These are phyloP conservation scores for Aspergillus campestris DNA, from an alignment of 495 filamentous ascomycete genomes.

Conservation along the genomic window DNA sequence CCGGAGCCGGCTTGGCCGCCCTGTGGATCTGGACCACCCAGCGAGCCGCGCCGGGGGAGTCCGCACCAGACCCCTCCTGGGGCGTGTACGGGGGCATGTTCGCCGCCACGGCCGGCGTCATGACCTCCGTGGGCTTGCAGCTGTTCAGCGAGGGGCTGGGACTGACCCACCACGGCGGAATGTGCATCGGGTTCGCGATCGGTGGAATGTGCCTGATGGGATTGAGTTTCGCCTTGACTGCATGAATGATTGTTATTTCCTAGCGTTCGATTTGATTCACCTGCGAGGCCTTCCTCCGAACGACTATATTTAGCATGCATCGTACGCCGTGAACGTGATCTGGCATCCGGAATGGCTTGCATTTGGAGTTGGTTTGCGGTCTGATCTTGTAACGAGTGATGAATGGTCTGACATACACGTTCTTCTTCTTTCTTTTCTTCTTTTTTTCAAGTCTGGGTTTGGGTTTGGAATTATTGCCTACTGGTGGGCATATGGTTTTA, in stretches of 20 bases:
- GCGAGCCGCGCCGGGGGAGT: constrained; percentile 31
- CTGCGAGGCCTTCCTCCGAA: too few species aligned
- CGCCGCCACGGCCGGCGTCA: constrained; percentile 83
- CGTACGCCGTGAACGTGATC: not conserved
- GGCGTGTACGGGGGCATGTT: constrained; percentile 85
- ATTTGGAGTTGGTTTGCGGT: not conserved
- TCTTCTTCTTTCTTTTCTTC: too few species aligned
- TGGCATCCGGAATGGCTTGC: not conserved
- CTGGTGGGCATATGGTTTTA: not conserved
- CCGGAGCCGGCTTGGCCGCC: constrained; percentile 76
- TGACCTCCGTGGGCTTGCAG: constrained; percentile 85
- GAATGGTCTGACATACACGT: not conserved
- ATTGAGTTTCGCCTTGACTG: constrained; percentile 74
- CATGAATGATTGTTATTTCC: constrained; percentile 18
- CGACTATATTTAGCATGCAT: too few species aligned
- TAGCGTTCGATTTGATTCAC: constrained; percentile 1
- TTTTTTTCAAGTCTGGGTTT: not conserved
- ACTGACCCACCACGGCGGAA: constrained; percentile 65
- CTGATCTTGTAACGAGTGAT: constrained; percentile 3
- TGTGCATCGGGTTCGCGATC: constrained; percentile 82
- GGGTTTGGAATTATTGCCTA: not conserved
- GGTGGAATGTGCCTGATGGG: constrained; percentile 86
- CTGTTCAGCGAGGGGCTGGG: constrained; percentile 79
- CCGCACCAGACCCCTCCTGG: constrained; percentile 45
- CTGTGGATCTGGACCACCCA: constrained; percentile 65